phyloP scores from a whole-genome alignment of 345 rosid species.

The Syzygium oleosum region DNA sequence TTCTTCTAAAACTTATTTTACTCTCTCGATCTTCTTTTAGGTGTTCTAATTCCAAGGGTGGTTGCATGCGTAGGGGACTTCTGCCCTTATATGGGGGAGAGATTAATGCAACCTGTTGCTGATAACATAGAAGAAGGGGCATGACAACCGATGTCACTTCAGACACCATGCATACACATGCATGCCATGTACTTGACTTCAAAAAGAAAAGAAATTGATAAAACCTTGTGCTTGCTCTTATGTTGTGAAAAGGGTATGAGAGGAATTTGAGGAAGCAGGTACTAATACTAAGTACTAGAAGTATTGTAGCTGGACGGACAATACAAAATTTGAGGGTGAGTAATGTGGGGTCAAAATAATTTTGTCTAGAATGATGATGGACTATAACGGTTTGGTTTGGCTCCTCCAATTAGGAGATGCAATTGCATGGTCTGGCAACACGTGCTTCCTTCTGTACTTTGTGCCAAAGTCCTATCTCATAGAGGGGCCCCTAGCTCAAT shows the following conservation, averaged over 20 bases:
- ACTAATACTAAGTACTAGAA: neutral
- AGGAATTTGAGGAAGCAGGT: neutral
- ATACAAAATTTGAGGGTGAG: neutral
- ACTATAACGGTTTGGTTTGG: neutral
- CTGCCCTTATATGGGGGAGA: neutral
- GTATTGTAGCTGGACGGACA: neutral
- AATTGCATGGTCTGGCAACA: neutral
- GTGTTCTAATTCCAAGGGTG: neutral
- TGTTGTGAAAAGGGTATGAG: neutral
- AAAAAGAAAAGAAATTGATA: neutral
- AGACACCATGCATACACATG: neutral
- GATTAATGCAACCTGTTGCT: neutral
- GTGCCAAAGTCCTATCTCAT: neutral
- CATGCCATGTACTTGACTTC: neutral
- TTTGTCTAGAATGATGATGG: neutral
- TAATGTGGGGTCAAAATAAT: neutral
- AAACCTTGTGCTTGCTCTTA: neutral
- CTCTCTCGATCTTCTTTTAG: neutral
- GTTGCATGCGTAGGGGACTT: neutral
- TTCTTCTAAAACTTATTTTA: neutral
- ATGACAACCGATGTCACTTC: neutral
- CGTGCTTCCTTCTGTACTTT: neutral
- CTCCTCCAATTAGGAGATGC: neutral
- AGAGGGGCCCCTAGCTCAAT: neutral
- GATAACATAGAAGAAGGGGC: neutral